These are phyloP conservation scores for Triangularia setosa DNA, from an alignment of 2,329 filamentous ascomycete species.

Conservation along the genomic window DNA sequence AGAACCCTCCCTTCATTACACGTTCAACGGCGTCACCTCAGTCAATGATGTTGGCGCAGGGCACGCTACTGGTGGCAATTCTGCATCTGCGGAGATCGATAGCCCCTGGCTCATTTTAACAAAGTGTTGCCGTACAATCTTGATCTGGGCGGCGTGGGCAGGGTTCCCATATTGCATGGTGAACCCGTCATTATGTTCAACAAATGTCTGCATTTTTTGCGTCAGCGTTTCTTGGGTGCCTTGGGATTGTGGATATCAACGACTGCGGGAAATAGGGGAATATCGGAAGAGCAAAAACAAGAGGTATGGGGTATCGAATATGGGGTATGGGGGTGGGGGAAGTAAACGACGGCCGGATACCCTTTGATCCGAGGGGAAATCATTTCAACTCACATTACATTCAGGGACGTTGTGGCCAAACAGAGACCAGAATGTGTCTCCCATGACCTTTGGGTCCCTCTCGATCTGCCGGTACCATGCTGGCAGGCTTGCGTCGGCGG, in stretches of 20 bases:
- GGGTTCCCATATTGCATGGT: constrained; percentile 38
- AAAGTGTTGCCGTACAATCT: constrained; percentile 42
- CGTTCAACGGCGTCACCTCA: not conserved
- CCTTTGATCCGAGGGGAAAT: not conserved
- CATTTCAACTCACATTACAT: constrained; percentile 35
- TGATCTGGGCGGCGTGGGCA: constrained; percentile 29
- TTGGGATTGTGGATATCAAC: not conserved
- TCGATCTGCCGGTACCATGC: constrained; percentile 41
- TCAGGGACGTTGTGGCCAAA: constrained; percentile 43
- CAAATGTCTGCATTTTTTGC: constrained; percentile 33
- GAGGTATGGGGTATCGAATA: not conserved
- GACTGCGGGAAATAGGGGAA: not conserved
- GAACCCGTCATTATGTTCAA: constrained; percentile 43
- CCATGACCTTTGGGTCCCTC: constrained; percentile 34
- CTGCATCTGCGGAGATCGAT: constrained; percentile 31
- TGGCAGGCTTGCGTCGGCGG: constrained; percentile 32
- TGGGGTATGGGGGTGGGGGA: not conserved
- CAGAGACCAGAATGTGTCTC: constrained; percentile 45
- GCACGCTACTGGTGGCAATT: constrained; percentile 39
- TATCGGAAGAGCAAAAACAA: not conserved
- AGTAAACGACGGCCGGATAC: not conserved
- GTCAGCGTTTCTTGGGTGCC: not conserved
- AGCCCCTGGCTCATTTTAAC: constrained; percentile 36
- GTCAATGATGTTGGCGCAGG: constrained; percentile 25
- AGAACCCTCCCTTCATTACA: not conserved